Evolutionary conservation across 2,329 filamentous ascomycete species (phyloP), one percentile per base, ranked within the genome.

Genomic region (Penicillium digitatum): DNA sequence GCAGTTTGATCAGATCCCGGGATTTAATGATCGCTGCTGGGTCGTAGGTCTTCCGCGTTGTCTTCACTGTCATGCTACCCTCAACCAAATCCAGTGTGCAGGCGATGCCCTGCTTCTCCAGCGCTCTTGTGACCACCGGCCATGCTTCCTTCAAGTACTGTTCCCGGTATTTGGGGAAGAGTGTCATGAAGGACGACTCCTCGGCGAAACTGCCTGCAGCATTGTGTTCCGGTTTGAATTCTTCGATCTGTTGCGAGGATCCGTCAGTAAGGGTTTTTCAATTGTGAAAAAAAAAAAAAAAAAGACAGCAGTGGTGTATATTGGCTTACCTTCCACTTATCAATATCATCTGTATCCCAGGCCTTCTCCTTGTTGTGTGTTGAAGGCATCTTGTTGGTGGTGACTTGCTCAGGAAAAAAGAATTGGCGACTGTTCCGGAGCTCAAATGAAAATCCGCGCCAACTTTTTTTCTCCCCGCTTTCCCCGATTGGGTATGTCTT

Each of bases 81-180:
- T 97, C 92, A 5, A 97, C 88, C 72, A 99, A 81, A 78, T 99
- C 93, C 26, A 99, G 84, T 9, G 89, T 92, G 71, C 93, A 96
- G 40, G 89, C 90, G 44, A 99, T 90, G 62, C 92, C 91, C 54
- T 83, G 80, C 75, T 94, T 95, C 68, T 95, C 89, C 57, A 99
- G 85, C 0, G 89, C 82, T 67, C 88, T 87, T 27, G 91, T 97
- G 56, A 99, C 85, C 43, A 95, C 82, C 3, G 93, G 90, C 94
- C 94, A 99, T 66, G 88, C 87, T 71, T 95, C 90, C 70, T 89
- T 91, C 53, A 99, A 79, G 69, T 97, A 96, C 47, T 90, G 83
- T 81, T 99, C 94, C 68, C 94, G 87, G 75, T 99, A 99, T 76
- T 96, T 96, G 60, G 94, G 94, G 71, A 97, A 97, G 7, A 97